Conservation (phyloP, 768 basidiomycete genomes). For the Naematelia encephala region DNA sequence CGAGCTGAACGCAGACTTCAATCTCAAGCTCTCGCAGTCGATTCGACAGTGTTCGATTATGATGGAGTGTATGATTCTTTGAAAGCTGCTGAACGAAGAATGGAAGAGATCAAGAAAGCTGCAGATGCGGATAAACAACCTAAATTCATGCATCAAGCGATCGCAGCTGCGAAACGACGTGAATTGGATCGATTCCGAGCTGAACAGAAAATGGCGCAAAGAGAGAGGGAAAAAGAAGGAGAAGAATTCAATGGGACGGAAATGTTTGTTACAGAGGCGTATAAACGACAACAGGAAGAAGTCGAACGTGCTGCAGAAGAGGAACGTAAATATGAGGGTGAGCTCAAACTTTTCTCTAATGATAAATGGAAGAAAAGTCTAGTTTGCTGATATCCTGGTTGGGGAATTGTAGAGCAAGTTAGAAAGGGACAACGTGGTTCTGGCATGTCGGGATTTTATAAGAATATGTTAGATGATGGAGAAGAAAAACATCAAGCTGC, state of each 20-base stretch:
- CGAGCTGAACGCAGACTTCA: conserved; percentile 52
- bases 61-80: conserved; percentile 96
- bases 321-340: conserved; percentile 82
- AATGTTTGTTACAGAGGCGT: conserved; percentile 94
- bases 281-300: conserved; percentile 93
- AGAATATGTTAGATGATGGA: conserved; percentile 48
- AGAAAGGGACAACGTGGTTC: conserved; percentile 47
- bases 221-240: conserved; percentile 87
- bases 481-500: conserved; percentile 69
- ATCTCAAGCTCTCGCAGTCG: conserved; percentile 73
- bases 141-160: conserved; percentile 81
- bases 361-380: conserved; percentile 2
- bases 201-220: conserved; percentile 96
- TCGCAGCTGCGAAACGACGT: conserved; percentile 78
- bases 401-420: conserved; percentile 38
- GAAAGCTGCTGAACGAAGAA: conserved; percentile 74
- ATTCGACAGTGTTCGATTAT: conserved; percentile 83
- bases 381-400: neutral
- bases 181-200: conserved; percentile 84
- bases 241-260: conserved; percentile 93
- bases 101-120: conserved; percentile 71
- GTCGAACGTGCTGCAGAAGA: conserved; percentile 88
- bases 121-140: conserved; percentile 83
- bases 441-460: conserved; percentile 51
- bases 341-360: no score